Conservation (phyloP, 1,284 basidiomycete species). For the Trametes sp. region DNA sequence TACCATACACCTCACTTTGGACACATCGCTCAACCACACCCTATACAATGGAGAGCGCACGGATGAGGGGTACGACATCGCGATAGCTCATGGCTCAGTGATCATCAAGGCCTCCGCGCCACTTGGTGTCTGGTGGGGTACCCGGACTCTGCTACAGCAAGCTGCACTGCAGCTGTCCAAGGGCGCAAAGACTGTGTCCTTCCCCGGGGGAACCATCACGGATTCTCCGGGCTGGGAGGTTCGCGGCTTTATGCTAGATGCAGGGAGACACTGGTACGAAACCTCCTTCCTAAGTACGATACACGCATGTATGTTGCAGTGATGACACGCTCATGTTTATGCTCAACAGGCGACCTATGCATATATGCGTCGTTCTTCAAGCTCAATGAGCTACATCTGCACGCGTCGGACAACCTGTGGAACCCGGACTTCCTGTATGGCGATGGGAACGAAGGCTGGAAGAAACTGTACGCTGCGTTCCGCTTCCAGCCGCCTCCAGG, state of each 20-base stretch:
- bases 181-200: slow-evolving; percentile 32
- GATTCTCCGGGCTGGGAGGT: slow-evolving; percentile 49
- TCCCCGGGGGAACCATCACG: slow-evolving; percentile 41
- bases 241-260: slow-evolving; percentile 50
- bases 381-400: slow-evolving; percentile 44
- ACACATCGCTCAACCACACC: slow-evolving; percentile 32
- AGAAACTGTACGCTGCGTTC: slow-evolving; percentile 46
- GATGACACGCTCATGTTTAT: neutral
- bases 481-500: slow-evolving; percentile 44
- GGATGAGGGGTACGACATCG: slow-evolving; percentile 46
- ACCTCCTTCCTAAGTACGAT: slow-evolving; percentile 34
- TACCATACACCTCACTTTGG: slow-evolving; percentile 41
- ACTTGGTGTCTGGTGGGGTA: slow-evolving; percentile 48
- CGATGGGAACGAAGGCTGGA: slow-evolving; percentile 36
- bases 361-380: slow-evolving; percentile 50
- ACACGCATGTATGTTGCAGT: neutral
- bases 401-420: slow-evolving; percentile 42
- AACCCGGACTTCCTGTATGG: slow-evolving; percentile 39
- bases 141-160: slow-evolving; percentile 46
- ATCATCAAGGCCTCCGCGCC: slow-evolving; percentile 43
- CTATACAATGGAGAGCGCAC: slow-evolving; percentile 44
- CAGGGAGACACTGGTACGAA: slow-evolving; percentile 46
- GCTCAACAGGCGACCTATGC: slow-evolving; percentile 44
- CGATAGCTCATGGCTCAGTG: slow-evolving; percentile 35
- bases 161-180: slow-evolving; percentile 32